Evolutionary conservation across 225 moss, liverwort and hornwort genomes (phyloP), one percentile per base, ranked within the genome.

Genomic region (Marchantia paleacea): DNA sequence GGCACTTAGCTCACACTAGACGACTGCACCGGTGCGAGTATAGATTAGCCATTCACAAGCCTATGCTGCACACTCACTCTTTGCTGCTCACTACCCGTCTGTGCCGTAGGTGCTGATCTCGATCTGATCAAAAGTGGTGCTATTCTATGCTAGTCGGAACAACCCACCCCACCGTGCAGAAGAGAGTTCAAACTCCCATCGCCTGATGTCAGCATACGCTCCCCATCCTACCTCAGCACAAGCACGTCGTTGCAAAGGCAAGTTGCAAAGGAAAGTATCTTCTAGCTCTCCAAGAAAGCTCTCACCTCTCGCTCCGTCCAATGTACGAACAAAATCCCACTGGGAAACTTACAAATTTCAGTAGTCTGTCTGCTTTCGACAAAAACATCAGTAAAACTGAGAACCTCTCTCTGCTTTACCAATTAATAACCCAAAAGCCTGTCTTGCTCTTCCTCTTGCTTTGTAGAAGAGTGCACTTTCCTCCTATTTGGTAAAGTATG

Each of bases 231-330:
- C 9, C 66, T 66, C 66, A 66, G 66, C 28, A 66, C 66, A 66
- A 66, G 66, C 66, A 66, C 26, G 66, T 66, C 66, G 66, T 20
- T 66, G 39, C 5, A 29, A 66, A 29, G 66, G 66, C 66, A 66
- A 66, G 28, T 66, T 66, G 66, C 29, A 66, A 28, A 13, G 61
- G 22, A 20, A 29, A 66, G 29, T 66, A 66, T 66, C 66, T 66
- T 66, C 29, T 28, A 66, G 29, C 26, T 66, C 66, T 29, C 28
- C 66, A 29, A 66, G 66, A 29, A 66, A 66, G 28, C 28, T 66
- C 66, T 29, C 29, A 29, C 66, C 29, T 29, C 29, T 66, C 12
- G 12, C 28, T n/a, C 24, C 18, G 63, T 7, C 28, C 1, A 29
- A 12, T 29, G 29, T 66, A 28, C 29, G 8, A 66, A 66, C 66